phyloP scores from a whole-genome alignment of 1,284 basidiomycete species.

The Rhodotorula glutinis region DNA sequence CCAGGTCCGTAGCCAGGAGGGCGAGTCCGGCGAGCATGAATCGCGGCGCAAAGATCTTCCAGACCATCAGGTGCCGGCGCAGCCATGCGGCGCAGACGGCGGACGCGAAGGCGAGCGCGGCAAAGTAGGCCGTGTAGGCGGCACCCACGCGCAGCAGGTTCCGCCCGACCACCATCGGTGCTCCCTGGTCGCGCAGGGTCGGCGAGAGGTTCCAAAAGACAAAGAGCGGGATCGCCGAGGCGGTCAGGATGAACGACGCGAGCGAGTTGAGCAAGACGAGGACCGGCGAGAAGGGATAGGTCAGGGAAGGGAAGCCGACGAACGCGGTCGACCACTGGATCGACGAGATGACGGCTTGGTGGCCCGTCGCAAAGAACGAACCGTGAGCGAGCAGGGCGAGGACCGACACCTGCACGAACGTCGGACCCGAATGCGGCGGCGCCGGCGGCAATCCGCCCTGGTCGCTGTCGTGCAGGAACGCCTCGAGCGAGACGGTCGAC shows the following conservation, averaged over 20 bases:
- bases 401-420: conserved; percentile 66
- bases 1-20: conserved; percentile 26
- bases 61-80: conserved; percentile 92
- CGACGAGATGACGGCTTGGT: conserved; percentile 81
- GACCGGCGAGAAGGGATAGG: conserved; percentile 70
- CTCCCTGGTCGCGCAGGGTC: conserved; percentile 37
- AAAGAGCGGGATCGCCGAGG: conserved; percentile 67
- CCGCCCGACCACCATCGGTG: conserved; percentile 44
- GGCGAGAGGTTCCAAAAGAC: conserved; percentile 86
- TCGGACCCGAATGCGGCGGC: conserved; percentile 47
- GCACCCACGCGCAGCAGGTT: conserved; percentile 57
- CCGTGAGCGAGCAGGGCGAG: conserved; percentile 72
- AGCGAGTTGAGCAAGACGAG: conserved; percentile 80
- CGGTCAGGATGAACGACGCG: conserved; percentile 63
- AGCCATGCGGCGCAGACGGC: conserved; percentile 73
- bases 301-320: conserved; percentile 64
- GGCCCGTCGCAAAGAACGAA: conserved; percentile 83
- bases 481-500: conserved; percentile 28
- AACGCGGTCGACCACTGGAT: conserved; percentile 97
- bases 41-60: conserved; percentile 96
- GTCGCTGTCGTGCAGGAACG: conserved; percentile 23
- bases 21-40: conserved; percentile 56
- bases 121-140: conserved; percentile 68
- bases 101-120: conserved; percentile 64
- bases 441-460: too few relatives aligned